These are phyloP conservation scores for Colletotrichum tropicale DNA, from an alignment of 2,329 filamentous ascomycete species.

Conservation along the genomic window DNA sequence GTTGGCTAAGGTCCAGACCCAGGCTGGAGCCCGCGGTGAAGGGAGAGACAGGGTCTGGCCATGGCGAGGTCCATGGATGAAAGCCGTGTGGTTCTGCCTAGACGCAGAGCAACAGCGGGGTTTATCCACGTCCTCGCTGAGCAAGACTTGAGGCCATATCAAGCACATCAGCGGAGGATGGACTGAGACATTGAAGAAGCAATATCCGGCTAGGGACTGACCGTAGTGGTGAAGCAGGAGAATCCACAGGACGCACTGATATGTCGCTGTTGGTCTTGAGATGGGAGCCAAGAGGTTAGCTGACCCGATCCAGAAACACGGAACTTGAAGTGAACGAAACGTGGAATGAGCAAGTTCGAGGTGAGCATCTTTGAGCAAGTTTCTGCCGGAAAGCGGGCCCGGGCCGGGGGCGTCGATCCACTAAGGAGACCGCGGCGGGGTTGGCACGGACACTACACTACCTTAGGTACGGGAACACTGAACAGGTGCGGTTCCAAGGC, in stretches of 20 bases:
- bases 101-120: background rate
- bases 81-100: background rate
- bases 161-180: too few species aligned
- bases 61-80: background rate
- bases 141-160: background rate
- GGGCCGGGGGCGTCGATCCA: background rate
- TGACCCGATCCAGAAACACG: background rate
- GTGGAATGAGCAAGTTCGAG: slow-evolving; percentile 19
- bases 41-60: background rate
- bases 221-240: background rate
- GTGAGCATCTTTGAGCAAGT: slow-evolving; percentile 44
- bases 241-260: background rate
- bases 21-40: background rate
- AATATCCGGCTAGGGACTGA: background rate
- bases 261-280: background rate
- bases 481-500: background rate
- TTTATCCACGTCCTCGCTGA: background rate
- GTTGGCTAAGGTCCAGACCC: background rate
- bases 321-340: background rate
- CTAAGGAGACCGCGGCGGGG: background rate
- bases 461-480: background rate
- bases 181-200: too few species aligned
- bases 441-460: background rate
- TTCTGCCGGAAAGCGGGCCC: slow-evolving; percentile 23
- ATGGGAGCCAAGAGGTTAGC: background rate